Conservation (phyloP, 805 yeast genomes). For the Suhomyces faveliae region DNA sequence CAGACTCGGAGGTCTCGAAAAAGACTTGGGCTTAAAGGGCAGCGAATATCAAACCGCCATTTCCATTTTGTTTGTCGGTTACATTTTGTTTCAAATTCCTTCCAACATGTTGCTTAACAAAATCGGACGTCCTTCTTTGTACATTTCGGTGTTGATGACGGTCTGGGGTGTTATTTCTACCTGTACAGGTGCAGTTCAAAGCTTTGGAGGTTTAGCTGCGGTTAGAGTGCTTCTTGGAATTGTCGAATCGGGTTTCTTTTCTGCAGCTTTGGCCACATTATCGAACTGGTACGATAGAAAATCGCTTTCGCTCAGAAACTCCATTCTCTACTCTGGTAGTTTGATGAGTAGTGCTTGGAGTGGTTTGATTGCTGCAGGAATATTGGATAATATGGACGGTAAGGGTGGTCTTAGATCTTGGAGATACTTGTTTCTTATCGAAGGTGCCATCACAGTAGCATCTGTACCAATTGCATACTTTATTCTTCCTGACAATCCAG, state of each 20-base stretch:
- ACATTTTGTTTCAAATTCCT: conserved; percentile 49
- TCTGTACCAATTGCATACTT: conserved; percentile 45
- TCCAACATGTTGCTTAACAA: conserved; percentile 47
- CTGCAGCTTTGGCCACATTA: conserved; percentile 47
- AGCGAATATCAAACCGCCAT: conserved; percentile 49
- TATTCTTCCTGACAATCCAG: conserved; percentile 53
- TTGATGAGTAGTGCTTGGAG: conserved; percentile 53
- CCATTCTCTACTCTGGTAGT: conserved; percentile 52
- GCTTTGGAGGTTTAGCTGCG: conserved; percentile 44
- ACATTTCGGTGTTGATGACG: conserved; percentile 49
- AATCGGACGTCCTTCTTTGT: conserved; percentile 50
- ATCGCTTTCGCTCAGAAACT: conserved; percentile 49
- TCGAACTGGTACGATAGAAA: conserved; percentile 56
- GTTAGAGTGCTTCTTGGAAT: conserved; percentile 49
- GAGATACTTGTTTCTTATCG: conserved; percentile 58
- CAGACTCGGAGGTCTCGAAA: conserved; percentile 48
- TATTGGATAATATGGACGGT: conserved; percentile 44
- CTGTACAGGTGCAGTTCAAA: conserved; percentile 47
- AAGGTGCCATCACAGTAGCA: conserved; percentile 52
- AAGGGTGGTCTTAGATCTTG: conserved; percentile 44
- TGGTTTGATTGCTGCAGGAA: conserved; percentile 56
- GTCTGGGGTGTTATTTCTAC: conserved; percentile 51
- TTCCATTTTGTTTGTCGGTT: conserved; percentile 51
- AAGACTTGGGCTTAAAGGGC: conserved; percentile 42
- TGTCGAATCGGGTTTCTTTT: conserved; percentile 47